Evolutionary conservation across 2,329 filamentous ascomycete species (phyloP), one percentile per base, ranked within the genome.

Genomic region (Fusarium gaditjirri): DNA sequence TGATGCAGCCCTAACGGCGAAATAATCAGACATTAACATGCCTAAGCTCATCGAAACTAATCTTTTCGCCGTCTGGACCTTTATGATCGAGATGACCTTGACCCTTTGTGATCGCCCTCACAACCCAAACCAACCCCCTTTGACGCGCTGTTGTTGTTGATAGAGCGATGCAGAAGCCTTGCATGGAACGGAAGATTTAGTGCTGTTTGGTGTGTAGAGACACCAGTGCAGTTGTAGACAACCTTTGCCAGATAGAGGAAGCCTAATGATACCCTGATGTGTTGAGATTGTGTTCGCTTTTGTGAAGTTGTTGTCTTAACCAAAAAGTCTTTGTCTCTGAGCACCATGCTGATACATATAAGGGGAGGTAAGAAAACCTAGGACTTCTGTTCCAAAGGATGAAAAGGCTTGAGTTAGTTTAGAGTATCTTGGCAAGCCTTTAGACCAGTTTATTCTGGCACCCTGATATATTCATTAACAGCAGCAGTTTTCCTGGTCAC

Each of bases 201-300:
- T 73, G 43, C 53, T 62, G 67, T 39, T 44, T 52, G 46, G 53
- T 43, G 61, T 67, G 58, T 72, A 61, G 69, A 61, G 61, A 60
- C 59, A 65, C 64, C 43, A 41, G 56, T 54, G 52, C 68, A 72
- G 61, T 72, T 67, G 66, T 73, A 73, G 70, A 71, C 72, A 68
- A 70, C 70, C 52, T 71, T 73, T 76, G 66, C 74, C 62, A 77
- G 77, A 77, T 78, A 67, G 76, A 75, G 74, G 74, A 78, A 79
- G 76, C 72, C 75, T 77, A 82, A 82, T 82, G 80, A 83, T 83
- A 83, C 81, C 81, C 81, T 75, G 76, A 75, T 78, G 75, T 78
- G 74, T 75, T 78, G 68, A 74, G 70, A 27, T 31, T 33, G 55
- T 59, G 38, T 35, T 41, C 27, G 8, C 7, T 6, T 64, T 23